phyloP scores from a whole-genome alignment of 345 rosid species.

The Pugionium dolabratum region DNA sequence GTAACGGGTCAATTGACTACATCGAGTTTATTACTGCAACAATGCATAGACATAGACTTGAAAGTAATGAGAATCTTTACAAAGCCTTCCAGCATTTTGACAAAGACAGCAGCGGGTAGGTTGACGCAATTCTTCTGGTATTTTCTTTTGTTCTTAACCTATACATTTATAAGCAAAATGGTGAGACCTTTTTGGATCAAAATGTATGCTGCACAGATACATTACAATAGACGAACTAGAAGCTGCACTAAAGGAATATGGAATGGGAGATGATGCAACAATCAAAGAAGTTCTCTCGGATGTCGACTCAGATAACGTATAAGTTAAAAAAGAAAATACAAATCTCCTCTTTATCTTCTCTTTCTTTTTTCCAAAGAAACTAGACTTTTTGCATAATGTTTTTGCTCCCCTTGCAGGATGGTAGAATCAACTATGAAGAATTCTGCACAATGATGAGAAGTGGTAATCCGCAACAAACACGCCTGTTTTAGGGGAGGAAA shows the following conservation, averaged over 20 bases:
- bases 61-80: conserved; percentile 72
- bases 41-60: conserved; percentile 82
- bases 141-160: not conserved
- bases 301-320: conserved; percentile 77
- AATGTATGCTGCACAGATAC: conserved; percentile 43
- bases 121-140: not conserved
- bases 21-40: conserved; percentile 85
- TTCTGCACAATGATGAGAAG: conserved; percentile 85
- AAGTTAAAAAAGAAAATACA: conserved; percentile 27
- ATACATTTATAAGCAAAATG: not conserved
- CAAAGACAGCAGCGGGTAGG: conserved; percentile 83
- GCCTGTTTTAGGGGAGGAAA: conserved; percentile 37
- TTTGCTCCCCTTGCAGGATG: conserved; percentile 52
- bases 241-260: conserved; percentile 72
- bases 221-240: conserved; percentile 83
- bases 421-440: conserved; percentile 76
- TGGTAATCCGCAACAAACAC: conserved; percentile 55
- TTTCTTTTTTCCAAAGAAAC: not conserved
- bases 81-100: conserved; percentile 89
- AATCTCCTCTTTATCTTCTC: not conserved
- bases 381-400: not conserved
- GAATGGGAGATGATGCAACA: conserved; percentile 70
- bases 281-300: conserved; percentile 81
- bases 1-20: conserved; percentile 81
- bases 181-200: not conserved